These are phyloP conservation scores for Rhodotorula diobovata DNA, from an alignment of 768 basidiomycete genomes.

Conservation along the genomic window DNA sequence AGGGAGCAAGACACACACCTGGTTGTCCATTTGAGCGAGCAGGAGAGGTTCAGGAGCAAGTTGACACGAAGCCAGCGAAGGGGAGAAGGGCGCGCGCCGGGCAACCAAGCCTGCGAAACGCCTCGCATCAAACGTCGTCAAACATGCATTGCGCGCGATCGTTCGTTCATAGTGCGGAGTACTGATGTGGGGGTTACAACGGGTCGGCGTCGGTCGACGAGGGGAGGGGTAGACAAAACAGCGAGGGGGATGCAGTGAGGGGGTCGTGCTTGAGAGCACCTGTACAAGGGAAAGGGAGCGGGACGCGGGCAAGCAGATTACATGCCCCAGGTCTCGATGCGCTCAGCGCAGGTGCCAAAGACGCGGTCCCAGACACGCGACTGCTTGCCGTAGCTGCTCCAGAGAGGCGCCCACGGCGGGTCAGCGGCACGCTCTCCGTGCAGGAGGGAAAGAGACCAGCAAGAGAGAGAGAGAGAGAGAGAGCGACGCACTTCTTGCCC, in stretches of 20 bases:
- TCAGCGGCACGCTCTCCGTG: no score
- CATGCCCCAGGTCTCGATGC: slow-evolving; percentile 29
- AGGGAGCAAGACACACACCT: no score
- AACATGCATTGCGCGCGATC: no score
- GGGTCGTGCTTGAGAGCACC: not conserved
- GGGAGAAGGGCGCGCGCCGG: no score
- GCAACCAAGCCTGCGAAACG: no score
- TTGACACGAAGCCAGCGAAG: no score
- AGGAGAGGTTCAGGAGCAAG: no score
- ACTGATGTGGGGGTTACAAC: not conserved
- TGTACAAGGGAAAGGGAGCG: not conserved
- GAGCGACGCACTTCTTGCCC: slow-evolving; percentile 5
- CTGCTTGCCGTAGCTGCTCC: slow-evolving; percentile 17
- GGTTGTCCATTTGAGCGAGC: no score
- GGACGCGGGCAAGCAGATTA: not conserved
- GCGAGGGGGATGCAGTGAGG: not conserved
- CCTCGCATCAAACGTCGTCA: no score
- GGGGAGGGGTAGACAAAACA: not conserved
- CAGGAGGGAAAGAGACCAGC: not conserved
- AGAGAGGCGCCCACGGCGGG: not conserved
- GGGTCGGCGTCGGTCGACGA: no score
- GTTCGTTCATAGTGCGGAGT: no score
- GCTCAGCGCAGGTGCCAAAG: slow-evolving; percentile 22
- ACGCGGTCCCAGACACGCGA: slow-evolving; percentile 14
- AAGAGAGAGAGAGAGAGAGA: not conserved